Conservation (phyloP, 805 yeast genomes). For the Schwanniomyces sp. region DNA sequence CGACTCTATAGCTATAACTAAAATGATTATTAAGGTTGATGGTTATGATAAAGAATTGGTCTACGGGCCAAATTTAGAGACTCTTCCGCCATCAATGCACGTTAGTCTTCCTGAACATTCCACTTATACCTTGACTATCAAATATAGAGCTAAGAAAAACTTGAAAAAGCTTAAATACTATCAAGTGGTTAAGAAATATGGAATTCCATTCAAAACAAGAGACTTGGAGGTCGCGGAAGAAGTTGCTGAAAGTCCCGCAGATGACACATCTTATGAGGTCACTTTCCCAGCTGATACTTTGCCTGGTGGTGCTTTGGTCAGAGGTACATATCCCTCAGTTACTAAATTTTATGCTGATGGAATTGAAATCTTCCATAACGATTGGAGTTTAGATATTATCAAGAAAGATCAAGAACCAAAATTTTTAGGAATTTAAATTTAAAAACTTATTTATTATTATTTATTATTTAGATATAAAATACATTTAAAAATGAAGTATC, state of each 20-base stretch:
- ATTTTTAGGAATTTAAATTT: not conserved
- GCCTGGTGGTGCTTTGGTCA: slow-evolving; percentile 28
- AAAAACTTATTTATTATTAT: too few species aligned
- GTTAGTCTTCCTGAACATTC: slow-evolving; percentile 25
- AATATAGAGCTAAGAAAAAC: slow-evolving; percentile 18
- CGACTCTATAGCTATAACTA: slow-evolving; percentile 23
- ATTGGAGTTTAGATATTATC: slow-evolving; percentile 19
- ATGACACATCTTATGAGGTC: slow-evolving; percentile 15
- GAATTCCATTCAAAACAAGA: slow-evolving; percentile 22
- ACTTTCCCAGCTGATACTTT: slow-evolving; percentile 25
- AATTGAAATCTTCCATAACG: slow-evolving; percentile 10
- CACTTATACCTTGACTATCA: slow-evolving; percentile 21
- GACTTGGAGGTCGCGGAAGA: slow-evolving; percentile 16
- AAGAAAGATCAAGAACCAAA: slow-evolving; percentile 13
- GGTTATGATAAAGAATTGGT: slow-evolving; percentile 22
- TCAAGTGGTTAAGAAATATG: slow-evolving; percentile 28
- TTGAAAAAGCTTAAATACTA: slow-evolving; percentile 21
- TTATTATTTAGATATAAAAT: too few species aligned
- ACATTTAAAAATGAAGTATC: too few species aligned
- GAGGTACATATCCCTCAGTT: slow-evolving; percentile 26
- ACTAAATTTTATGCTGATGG: slow-evolving; percentile 20
- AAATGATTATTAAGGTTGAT: slow-evolving; percentile 24
- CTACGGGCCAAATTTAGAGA: slow-evolving; percentile 23
- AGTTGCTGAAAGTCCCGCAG: slow-evolving; percentile 16
- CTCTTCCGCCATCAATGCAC: slow-evolving; percentile 22